Evolutionary conservation across 345 rosid species (phyloP), one percentile per base, ranked within the genome.

Genomic region (Acer saccharum): DNA sequence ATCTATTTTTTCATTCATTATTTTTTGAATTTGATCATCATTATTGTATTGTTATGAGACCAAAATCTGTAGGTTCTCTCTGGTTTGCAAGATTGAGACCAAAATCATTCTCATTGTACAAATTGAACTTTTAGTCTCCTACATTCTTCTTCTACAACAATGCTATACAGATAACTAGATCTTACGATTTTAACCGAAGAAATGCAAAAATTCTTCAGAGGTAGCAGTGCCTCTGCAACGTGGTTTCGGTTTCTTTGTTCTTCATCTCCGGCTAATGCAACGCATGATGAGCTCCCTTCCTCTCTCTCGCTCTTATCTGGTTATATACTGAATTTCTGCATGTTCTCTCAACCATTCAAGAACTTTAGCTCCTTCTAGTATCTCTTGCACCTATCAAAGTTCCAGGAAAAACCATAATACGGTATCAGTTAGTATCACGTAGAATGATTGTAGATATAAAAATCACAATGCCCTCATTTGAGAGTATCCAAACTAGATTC

Each of bases 331-430:
- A 79, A 95, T 86, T 44, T 93, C 92, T 1, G 94, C 91, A 68
- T 76, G 89, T 83, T 89, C 93, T 89, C 85, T 91, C 81, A 95
- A 81, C 98, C 99, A 95, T 77, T 93, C 98, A 62, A 95, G 94
- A 87, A 95, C 98, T 84, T 91, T 93, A 46, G 98, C 98, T 77
- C 97, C 99, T 82, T 95, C 98, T 32, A 95, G 84, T 68, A 93
- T 79, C 68, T 95, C 99, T 90, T 90, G 94, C 72, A 95, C 99
- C 98, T 93, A 80, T 60, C 55, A 58, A 79, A 20, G 25, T 73
- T 71, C 6, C 43, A 48, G 50, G 44, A 46, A 14, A 35, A 25
- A 18, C 1, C 7, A 16, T 11, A 11, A 18, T 16, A 18, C 39
- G 9, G 41, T 20, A 66, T 27, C 14, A 52, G 57, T 52, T 16